These are phyloP conservation scores for Corymbia calophylla DNA, from an alignment of 441 rosid genomes.

Conservation along the genomic window DNA sequence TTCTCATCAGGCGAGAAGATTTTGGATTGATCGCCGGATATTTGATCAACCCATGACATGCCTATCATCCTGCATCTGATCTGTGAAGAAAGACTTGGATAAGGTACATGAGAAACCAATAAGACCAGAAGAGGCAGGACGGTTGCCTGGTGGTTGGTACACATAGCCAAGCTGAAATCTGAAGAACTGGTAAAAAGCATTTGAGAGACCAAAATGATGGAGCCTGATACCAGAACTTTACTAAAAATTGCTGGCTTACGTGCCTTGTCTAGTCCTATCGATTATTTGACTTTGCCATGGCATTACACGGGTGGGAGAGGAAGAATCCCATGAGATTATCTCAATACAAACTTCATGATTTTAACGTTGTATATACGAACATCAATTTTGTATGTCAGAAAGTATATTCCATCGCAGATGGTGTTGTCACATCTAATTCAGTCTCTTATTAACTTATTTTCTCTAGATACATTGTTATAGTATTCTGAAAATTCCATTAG, in stretches of 20 bases:
- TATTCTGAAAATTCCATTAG: background rate
- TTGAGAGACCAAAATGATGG: background rate
- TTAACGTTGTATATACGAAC: background rate
- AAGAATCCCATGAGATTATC: background rate
- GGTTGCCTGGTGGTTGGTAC: background rate
- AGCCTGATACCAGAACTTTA: background rate
- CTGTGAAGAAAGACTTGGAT: background rate
- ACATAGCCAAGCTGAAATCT: background rate
- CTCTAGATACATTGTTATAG: background rate
- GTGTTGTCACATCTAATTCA: background rate
- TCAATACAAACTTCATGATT: background rate
- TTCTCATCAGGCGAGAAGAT: constrained; percentile 90
- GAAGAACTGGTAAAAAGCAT: background rate
- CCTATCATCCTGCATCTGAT: background rate
- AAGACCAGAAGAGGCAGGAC: background rate
- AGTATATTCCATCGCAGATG: background rate
- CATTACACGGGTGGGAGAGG: background rate
- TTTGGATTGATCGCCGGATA: constrained; percentile 31
- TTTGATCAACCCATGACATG: background rate
- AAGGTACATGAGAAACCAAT: background rate
- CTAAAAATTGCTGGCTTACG: background rate
- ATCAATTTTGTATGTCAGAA: background rate
- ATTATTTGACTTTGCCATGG: background rate
- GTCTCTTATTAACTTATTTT: background rate
- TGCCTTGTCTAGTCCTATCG: background rate